Conservation (phyloP, 2,329 filamentous ascomycete species). For the Podosphaera xanthii region DNA sequence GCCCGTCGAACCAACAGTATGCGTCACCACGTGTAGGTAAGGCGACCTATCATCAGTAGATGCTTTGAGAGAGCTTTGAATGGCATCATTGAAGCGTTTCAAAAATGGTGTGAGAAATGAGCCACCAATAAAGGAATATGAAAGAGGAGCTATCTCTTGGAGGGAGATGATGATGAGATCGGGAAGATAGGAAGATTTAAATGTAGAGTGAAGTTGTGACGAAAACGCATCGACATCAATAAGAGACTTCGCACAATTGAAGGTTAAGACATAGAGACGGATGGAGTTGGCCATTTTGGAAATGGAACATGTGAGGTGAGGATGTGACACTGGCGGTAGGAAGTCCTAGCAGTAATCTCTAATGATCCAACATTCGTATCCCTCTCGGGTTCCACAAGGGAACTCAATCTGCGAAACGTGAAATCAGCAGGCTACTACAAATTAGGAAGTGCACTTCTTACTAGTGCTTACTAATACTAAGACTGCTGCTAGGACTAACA, state of each 20-base stretch:
- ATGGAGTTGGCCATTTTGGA: constrained; percentile 20
- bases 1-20: constrained; percentile 73
- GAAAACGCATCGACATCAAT: constrained; percentile 52
- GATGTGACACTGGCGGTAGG: too few relatives aligned
- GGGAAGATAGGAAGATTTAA: constrained; percentile 33
- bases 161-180: constrained; percentile 46
- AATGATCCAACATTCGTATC: too few relatives aligned
- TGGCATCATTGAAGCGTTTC: constrained; percentile 42
- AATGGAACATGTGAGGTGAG: too few relatives aligned
- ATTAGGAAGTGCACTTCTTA: too few relatives aligned
- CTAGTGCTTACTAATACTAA: too few relatives aligned
- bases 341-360: too few relatives aligned
- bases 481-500: too few relatives aligned
- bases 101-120: constrained; percentile 60
- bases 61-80: constrained; percentile 37
- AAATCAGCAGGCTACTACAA: too few relatives aligned
- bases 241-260: constrained; percentile 60
- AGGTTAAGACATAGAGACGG: constrained; percentile 60
- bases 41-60: constrained; percentile 17
- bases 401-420: too few relatives aligned
- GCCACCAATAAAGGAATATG: constrained; percentile 66
- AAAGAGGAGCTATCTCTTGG: constrained; percentile 74
- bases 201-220: constrained; percentile 38
- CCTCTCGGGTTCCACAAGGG: too few relatives aligned
- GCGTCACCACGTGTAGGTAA: constrained; percentile 48